Percentiles rank a stretch among this genome's conserved stretches.
Evolutionary conservation across 805 yeast species (phyloP).

Genomic region (Candida takata): DNA sequence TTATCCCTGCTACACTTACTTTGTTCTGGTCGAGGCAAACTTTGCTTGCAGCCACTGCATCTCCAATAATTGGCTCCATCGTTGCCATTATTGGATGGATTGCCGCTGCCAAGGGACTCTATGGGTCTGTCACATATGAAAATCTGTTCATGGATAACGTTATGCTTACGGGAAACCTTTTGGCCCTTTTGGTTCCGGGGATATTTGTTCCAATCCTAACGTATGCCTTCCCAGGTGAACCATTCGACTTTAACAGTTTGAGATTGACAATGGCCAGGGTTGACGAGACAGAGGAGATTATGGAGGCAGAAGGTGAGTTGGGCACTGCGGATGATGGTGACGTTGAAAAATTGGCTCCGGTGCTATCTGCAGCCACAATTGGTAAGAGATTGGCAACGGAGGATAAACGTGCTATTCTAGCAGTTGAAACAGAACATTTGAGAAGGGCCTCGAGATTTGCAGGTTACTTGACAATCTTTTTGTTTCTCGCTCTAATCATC

Average conservation of each 20-base stretch:
- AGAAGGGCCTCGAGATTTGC: conserved; percentile 56
- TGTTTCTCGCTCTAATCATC: conserved; percentile 58
- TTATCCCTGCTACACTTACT: conserved; percentile 65
- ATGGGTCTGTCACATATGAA: conserved; percentile 38
- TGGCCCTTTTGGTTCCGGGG: conserved; percentile 69
- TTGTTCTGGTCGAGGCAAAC: conserved; percentile 61
- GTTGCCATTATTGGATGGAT: conserved; percentile 70
- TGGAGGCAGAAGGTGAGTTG: conserved; percentile 33
- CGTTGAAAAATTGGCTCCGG: conserved; percentile 23
- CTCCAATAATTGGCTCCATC: conserved; percentile 75
- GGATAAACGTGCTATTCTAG: conserved; percentile 23
- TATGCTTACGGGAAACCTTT: conserved; percentile 85
- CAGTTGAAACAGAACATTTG: conserved; percentile 47
- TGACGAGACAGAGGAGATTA: conserved; percentile 63
- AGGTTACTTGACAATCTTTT: conserved; percentile 47
- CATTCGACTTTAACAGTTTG: conserved; percentile 66
- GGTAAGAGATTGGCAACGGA: conserved; percentile 23
- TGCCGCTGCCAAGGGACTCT: conserved; percentile 38
- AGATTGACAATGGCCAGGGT: conserved; percentile 51
- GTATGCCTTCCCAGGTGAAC: conserved; percentile 58
- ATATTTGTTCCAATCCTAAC: conserved; percentile 63
- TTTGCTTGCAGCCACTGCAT: conserved; percentile 55
- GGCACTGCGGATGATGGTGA: conserved; percentile 5
- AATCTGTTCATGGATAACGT: conserved; percentile 78
- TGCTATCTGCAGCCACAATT: conserved; percentile 26